phyloP scores from a whole-genome alignment of 805 yeast genomes.

The Suhomyces vadensis region DNA sequence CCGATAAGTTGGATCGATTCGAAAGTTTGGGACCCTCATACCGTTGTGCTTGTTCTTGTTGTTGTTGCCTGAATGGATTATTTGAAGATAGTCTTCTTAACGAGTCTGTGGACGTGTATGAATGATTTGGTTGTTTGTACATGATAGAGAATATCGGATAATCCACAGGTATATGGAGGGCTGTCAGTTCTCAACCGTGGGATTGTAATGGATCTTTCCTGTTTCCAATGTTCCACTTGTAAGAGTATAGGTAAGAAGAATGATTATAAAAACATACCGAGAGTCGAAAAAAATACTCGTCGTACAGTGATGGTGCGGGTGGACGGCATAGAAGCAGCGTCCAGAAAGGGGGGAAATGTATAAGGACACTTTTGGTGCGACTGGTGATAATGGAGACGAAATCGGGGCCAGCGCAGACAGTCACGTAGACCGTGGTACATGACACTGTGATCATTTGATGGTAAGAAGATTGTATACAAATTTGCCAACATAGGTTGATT shows the following conservation, averaged over 20 bases:
- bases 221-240: too few species aligned
- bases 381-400: not conserved
- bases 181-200: constrained; percentile 1
- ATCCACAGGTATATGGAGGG: not conserved
- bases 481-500: too few species aligned
- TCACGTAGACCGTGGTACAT: too few species aligned
- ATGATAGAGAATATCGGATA: constrained; percentile 20
- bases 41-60: constrained; percentile 3
- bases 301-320: constrained; percentile 2
- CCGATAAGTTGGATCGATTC: constrained; percentile 13
- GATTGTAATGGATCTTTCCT: not conserved
- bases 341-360: not conserved
- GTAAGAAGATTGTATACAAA: too few species aligned
- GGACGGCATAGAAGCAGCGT: constrained; percentile 1
- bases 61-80: constrained; percentile 65
- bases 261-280: not conserved
- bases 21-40: constrained; percentile 13
- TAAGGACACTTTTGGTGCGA: not conserved
- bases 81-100: constrained; percentile 56
- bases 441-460: too few species aligned
- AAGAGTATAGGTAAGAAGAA: not conserved
- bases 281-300: constrained; percentile 7
- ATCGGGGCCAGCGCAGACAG: too few species aligned
- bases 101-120: constrained; percentile 36
- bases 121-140: constrained; percentile 43